These are phyloP conservation scores for Cryphonectria japonica DNA, from an alignment of 2,329 filamentous ascomycete species.

Conservation along the genomic window DNA sequence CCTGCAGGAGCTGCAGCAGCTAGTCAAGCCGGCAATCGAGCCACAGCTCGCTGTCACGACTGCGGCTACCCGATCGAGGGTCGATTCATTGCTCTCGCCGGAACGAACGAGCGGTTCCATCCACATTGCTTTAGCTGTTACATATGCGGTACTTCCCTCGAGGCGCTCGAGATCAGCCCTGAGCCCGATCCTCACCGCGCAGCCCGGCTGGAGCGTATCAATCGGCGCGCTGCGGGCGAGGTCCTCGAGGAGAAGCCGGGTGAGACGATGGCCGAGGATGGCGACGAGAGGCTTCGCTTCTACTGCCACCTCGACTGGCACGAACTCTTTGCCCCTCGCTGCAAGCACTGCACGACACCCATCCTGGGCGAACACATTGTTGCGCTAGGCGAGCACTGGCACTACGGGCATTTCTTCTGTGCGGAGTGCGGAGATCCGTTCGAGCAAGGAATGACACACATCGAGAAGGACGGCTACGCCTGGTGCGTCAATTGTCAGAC, in stretches of 20 bases:
- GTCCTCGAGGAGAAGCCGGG: slow-evolving; percentile 65
- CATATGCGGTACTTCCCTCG: slow-evolving; percentile 82
- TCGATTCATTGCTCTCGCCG: slow-evolving; percentile 82
- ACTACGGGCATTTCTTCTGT: slow-evolving; percentile 98
- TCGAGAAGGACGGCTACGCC: slow-evolving; percentile 96
- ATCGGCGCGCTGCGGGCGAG: slow-evolving; percentile 61
- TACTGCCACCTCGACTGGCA: slow-evolving; percentile 99
- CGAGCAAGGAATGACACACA: slow-evolving; percentile 68
- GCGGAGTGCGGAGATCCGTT: slow-evolving; percentile 98
- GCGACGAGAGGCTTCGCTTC: slow-evolving; percentile 77
- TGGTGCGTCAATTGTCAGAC: slow-evolving; percentile 97
- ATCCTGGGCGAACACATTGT: slow-evolving; percentile 95
- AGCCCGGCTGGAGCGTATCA: slow-evolving; percentile 75
- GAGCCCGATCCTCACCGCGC: slow-evolving; percentile 76
- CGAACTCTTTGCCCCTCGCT: slow-evolving; percentile 88
- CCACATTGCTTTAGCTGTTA: slow-evolving; percentile 92
- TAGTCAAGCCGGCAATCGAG: slow-evolving; percentile 48
- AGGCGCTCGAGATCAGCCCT: slow-evolving; percentile 94
- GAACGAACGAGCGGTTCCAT: slow-evolving; percentile 77
- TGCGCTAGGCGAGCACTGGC: slow-evolving; percentile 93
- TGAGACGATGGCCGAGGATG: slow-evolving; percentile 70
- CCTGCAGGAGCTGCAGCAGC: slow-evolving; percentile 48
- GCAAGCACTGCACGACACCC: slow-evolving; percentile 94
- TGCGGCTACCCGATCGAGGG: slow-evolving; percentile 86
- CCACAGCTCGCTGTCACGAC: slow-evolving; percentile 78